Conservation (phyloP, 495 filamentous ascomycete genomes). For the Aspergillus taichungensis region DNA sequence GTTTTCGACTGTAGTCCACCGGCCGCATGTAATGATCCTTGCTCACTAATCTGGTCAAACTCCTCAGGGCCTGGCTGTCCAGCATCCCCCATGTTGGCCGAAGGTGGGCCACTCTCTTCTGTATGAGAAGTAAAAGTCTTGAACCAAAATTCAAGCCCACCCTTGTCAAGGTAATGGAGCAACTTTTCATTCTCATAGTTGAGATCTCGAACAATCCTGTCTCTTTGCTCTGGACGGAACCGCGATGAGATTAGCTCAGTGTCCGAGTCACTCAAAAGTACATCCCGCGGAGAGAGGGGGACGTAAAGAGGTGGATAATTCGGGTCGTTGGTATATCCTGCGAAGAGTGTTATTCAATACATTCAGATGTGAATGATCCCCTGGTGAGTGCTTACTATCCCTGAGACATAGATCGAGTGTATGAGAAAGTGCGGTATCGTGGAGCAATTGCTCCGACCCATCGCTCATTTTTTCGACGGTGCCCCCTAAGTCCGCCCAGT, state of each 20-base stretch:
- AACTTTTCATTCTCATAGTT: conserved; percentile 46
- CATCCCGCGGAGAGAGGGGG: conserved; percentile 40
- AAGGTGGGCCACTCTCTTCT: conserved; percentile 1
- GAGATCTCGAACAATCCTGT: conserved; percentile 43
- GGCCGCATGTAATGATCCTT: too few relatives aligned
- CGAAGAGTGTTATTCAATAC: conserved; percentile 7
- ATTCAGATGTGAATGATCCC: background rate
- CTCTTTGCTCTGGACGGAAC: conserved; percentile 43
- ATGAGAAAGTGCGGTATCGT: conserved; percentile 23
- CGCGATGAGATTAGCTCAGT: conserved; percentile 44
- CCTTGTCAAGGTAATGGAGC: conserved; percentile 44
- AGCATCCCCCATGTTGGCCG: background rate
- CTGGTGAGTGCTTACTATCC: conserved; percentile 22
- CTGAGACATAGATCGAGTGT: conserved; percentile 24
- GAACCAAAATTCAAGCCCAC: conserved; percentile 53
- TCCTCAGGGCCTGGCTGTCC: background rate
- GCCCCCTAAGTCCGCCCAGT: conserved; percentile 53
- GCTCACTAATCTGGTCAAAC: too few relatives aligned
- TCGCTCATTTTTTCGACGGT: conserved; percentile 21
- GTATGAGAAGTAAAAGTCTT: conserved; percentile 35
- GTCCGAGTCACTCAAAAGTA: conserved; percentile 40
- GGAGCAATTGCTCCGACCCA: conserved; percentile 14
- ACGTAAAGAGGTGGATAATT: conserved; percentile 23
- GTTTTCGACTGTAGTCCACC: too few relatives aligned
- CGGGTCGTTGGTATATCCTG: conserved; percentile 7